Evolutionary conservation across 345 rosid species (phyloP), one percentile per base, ranked within the genome.

Genomic region (Brassica juncea): DNA sequence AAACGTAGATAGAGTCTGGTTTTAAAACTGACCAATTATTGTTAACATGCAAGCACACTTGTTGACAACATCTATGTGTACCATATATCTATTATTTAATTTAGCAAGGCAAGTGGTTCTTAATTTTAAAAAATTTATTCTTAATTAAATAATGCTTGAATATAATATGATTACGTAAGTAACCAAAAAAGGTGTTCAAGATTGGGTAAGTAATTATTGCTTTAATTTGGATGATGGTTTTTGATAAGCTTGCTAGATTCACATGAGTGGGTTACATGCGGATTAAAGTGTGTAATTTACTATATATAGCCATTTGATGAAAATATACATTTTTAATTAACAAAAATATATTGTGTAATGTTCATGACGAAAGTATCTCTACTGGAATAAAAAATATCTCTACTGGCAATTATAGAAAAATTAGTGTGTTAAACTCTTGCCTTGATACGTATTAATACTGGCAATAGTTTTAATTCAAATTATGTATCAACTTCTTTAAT

Each of bases 1-100:
- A 72, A 57, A 30, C 42, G 57, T 59, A 72, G 77, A 66, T 79
- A 66, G 21, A 73, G 78, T 68, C 64, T 73, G 74, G 52, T 47
- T 42, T 30, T 15, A 79, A 23, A 23, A 60, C 58, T 15, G 58
- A 60, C 78, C 74, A 79, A 79, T 60, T 67, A 68, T 73, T 67
- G 77, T 73, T 59, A 60, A 78, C 82, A 78, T 72, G 81, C 32
- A 65, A 72, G 60, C 77, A 58, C 64, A 67, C 63, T 67, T 67
- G 78, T 72, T 15, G 70, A 73, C 74, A 73, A 73, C 75, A 79
- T 59, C 57, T 58, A 72, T 72, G 64, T 67, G 57, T 73, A 78
- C 11, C 66, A 78, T 65, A 21, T 58, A 21, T 65, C 0, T 23
- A 6, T 58, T 72, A 14, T 57, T 57, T 8, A 57, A 72, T 19